Conservation (phyloP, 805 yeast species). For the Starmerella scarabaei region DNA sequence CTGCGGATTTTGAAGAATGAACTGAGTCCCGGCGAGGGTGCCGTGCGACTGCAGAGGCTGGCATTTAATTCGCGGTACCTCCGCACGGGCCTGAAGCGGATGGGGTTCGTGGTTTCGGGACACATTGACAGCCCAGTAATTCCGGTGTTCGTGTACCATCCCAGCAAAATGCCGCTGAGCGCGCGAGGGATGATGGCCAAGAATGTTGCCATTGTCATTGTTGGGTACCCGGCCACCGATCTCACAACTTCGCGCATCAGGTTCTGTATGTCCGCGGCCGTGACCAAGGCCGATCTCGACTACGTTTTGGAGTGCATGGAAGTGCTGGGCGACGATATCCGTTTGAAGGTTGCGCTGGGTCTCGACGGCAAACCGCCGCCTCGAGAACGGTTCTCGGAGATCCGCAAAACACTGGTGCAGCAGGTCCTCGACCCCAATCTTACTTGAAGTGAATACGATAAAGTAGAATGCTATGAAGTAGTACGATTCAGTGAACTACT, state of each 20-base stretch:
- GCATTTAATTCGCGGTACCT: conserved; percentile 93
- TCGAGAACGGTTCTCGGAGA: conserved; percentile 20
- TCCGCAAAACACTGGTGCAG: conserved; percentile 24
- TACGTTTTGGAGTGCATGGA: conserved; percentile 21
- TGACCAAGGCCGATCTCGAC: conserved; percentile 90
- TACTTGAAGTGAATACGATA: neutral
- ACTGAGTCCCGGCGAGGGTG: conserved; percentile 83
- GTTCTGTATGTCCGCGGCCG: conserved; percentile 80
- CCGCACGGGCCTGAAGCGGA: conserved; percentile 74
- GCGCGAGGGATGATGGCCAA: conserved; percentile 66
- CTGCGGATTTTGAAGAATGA: conserved; percentile 69
- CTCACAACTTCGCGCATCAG: conserved; percentile 79
- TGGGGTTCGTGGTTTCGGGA: conserved; percentile 91
- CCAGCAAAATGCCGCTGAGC: conserved; percentile 88
- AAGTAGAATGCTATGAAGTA: too few species aligned
- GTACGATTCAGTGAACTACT: too few species aligned
- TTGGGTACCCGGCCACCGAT: conserved; percentile 97
- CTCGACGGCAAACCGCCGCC: conserved; percentile 18
- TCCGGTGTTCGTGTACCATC: conserved; percentile 75
- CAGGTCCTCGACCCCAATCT: conserved; percentile 22
- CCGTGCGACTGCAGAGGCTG: conserved; percentile 77
- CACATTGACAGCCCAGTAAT: conserved; percentile 94
- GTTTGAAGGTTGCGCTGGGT: conserved; percentile 18
- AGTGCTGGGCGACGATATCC: conserved; percentile 17
- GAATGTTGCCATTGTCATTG: conserved; percentile 88